phyloP scores from a whole-genome alignment of 345 rosid species.

The Mercurialis annua region DNA sequence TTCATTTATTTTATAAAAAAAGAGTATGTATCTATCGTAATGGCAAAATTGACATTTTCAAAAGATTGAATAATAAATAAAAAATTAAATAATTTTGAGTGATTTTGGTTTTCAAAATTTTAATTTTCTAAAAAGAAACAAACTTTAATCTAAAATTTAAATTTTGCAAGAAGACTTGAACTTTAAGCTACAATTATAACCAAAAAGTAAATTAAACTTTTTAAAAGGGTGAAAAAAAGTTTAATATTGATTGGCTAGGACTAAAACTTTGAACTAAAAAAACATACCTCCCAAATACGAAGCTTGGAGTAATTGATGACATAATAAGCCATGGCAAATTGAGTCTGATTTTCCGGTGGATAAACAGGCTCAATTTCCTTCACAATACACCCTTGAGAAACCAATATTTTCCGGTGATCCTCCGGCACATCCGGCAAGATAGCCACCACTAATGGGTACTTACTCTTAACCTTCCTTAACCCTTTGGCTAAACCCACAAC shows the following conservation, averaged over 20 bases:
- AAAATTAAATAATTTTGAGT: too few relatives aligned
- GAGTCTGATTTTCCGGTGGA: slow-evolving; percentile 19
- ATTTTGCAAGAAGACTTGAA: too few relatives aligned
- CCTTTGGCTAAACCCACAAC: slow-evolving; percentile 24
- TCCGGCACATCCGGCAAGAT: slow-evolving; percentile 24
- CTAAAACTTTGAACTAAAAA: background rate
- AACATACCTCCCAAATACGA: slow-evolving; percentile 16
- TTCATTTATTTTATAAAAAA: too few relatives aligned
- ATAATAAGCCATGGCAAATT: slow-evolving; percentile 18
- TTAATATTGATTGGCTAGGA: too few relatives aligned
- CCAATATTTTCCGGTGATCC: slow-evolving; percentile 16
- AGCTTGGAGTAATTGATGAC: slow-evolving; percentile 19
- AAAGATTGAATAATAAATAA: too few relatives aligned
- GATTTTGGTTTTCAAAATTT: too few relatives aligned
- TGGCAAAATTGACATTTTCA: too few relatives aligned
- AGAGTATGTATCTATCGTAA: too few relatives aligned
- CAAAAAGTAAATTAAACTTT: too few relatives aligned
- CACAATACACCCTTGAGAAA: slow-evolving; percentile 16
- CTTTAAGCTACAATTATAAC: too few relatives aligned
- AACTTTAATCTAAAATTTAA: too few relatives aligned
- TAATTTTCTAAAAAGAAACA: background rate
- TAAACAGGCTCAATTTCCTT: slow-evolving; percentile 17
- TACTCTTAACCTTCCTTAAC: slow-evolving; percentile 15
- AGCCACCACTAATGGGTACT: slow-evolving; percentile 21
- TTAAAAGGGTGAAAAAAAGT: too few relatives aligned